Evolutionary conservation across 2,329 filamentous ascomycete species (phyloP).

Genomic region (Sphaceloma murrayae): DNA sequence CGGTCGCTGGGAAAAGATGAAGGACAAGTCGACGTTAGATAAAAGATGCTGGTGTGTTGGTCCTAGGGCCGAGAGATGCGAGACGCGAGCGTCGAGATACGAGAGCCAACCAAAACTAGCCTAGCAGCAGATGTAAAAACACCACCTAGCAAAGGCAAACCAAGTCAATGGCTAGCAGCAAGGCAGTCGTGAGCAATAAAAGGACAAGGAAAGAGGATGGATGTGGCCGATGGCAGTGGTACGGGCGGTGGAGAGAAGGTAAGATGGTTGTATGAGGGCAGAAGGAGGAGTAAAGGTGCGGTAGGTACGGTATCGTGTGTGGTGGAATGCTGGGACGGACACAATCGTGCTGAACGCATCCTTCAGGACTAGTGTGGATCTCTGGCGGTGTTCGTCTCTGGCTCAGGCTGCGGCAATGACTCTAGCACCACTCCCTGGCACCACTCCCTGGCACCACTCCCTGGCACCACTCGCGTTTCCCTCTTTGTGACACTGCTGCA

Average conservation of each 20-base stretch:
- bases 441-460: too few species aligned
- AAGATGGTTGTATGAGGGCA: conserved; percentile 4
- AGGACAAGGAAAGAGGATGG: conserved; percentile 11
- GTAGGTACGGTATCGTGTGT: not conserved
- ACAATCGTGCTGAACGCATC: conserved; percentile 9
- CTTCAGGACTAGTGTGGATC: conserved; percentile 15
- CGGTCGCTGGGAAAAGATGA: not conserved
- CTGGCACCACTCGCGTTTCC: too few species aligned
- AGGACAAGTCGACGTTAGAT: not conserved
- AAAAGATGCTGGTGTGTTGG: conserved; percentile 2
- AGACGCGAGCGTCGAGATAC: conserved; percentile 14
- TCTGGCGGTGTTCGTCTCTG: conserved; percentile 13
- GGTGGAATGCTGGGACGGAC: conserved; percentile 11
- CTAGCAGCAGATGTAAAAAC: conserved; percentile 11
- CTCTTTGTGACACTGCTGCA: too few species aligned
- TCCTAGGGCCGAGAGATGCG: conserved; percentile 7
- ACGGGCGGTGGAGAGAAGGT: not conserved
- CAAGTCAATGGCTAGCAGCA: conserved; percentile 17
- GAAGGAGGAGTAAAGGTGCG: not conserved
- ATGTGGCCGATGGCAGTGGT: conserved; percentile 7
- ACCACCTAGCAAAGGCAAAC: conserved; percentile 11
- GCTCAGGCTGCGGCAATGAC: conserved; percentile 11
- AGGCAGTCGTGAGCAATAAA: conserved; percentile 1
- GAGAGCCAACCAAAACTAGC: conserved; percentile 10
- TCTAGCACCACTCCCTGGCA: conserved; percentile 9